phyloP scores from a whole-genome alignment of 768 basidiomycete genomes.

The Naganishia vishniacii region DNA sequence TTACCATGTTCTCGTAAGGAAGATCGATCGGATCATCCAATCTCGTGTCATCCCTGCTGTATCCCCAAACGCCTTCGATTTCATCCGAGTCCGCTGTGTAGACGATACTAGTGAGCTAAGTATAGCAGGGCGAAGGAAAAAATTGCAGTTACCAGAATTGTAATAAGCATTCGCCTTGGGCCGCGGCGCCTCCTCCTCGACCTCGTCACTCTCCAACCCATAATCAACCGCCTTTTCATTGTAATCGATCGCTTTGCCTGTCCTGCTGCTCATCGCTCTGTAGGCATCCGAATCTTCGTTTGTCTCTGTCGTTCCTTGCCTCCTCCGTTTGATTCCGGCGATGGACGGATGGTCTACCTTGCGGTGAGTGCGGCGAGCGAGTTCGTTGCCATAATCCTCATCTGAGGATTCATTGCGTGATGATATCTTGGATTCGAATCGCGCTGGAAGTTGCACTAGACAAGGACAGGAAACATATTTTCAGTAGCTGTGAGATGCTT shows the following conservation, averaged over 20 bases:
- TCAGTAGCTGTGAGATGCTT: neutral
- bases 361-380: conserved; percentile 18
- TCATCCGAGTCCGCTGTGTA: conserved; percentile 39
- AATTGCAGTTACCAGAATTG: conserved; percentile 20
- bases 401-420: conserved; percentile 16
- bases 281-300: conserved; percentile 15
- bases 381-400: conserved; percentile 23
- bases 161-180: conserved; percentile 29
- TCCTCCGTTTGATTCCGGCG: conserved; percentile 18
- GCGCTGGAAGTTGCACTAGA: neutral
- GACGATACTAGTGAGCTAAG: too few species aligned
- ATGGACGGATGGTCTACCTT: conserved; percentile 18
- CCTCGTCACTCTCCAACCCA: conserved; percentile 36
- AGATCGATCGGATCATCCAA: conserved; percentile 66
- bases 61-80: conserved; percentile 84
- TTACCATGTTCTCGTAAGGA: conserved; percentile 81
- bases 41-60: conserved; percentile 72
- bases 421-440: conserved; percentile 19
- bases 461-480: neutral
- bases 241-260: conserved; percentile 33
- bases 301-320: conserved; percentile 19
- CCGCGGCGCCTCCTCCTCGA: conserved; percentile 25
- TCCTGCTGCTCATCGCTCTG: conserved; percentile 19
- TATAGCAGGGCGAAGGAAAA: too few species aligned
- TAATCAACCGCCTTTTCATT: conserved; percentile 45